Evolutionary conservation across 495 filamentous ascomycete species (phyloP).

Genomic region (Hypoxylon fragiforme): DNA sequence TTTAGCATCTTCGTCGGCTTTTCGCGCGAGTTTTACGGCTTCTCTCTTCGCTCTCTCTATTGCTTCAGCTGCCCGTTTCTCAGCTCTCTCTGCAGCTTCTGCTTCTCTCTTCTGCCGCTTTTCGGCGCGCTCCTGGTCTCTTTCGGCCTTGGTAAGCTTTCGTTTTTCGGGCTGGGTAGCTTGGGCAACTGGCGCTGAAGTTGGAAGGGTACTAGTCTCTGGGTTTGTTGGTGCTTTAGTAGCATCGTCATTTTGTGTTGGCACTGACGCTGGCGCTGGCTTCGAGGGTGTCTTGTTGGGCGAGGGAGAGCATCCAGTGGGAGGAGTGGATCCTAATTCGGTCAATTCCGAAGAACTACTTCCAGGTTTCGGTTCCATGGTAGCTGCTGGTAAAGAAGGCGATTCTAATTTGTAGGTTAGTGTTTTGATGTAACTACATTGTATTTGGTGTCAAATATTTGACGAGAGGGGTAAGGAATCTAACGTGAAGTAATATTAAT

Average conservation of each 20-base stretch:
- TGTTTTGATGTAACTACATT: background rate
- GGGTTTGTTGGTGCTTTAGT: no score
- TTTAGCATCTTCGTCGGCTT: constrained; percentile 43
- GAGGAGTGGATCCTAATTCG: constrained; percentile 42
- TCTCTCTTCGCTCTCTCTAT: constrained; percentile 51
- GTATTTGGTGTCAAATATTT: background rate
- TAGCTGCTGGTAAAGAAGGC: constrained; percentile 1
- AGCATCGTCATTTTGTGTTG: constrained; percentile 4
- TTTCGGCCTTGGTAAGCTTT: constrained; percentile 42
- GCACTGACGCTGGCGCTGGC: constrained; percentile 3
- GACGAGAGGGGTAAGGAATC: background rate
- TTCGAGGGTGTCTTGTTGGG: constrained; percentile 33
- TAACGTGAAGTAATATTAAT: constrained; percentile 20
- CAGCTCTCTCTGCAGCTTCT: constrained; percentile 46
- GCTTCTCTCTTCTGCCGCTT: constrained; percentile 57
- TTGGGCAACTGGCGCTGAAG: constrained; percentile 6
- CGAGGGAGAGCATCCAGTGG: constrained; percentile 32
- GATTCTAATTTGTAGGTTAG: constrained; percentile 8
- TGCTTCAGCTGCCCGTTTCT: no score
- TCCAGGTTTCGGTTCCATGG: constrained; percentile 28
- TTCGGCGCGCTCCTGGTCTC: constrained; percentile 57
- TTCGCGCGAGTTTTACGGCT: constrained; percentile 46
- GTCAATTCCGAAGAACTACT: constrained; percentile 39
- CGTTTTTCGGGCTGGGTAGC: constrained; percentile 12
- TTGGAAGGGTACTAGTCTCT: constrained; percentile 4